Percentiles rank a stretch among this genome's conserved stretches.
These are phyloP conservation scores for Jaenimonas drosophilae DNA, from an alignment of 208 protist genomes.

Conservation along the genomic window DNA sequence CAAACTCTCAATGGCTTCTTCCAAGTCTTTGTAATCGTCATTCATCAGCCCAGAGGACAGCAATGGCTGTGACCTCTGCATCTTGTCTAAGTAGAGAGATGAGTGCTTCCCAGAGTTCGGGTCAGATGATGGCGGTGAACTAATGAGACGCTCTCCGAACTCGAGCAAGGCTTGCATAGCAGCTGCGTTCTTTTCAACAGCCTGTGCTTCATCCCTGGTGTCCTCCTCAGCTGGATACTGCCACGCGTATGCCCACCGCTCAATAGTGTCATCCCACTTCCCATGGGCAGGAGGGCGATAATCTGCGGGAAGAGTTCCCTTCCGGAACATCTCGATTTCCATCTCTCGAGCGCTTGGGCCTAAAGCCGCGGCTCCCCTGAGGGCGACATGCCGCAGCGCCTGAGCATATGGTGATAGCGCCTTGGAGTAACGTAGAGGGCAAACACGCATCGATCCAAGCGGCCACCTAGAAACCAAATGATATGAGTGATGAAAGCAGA, in stretches of 20 bases:
- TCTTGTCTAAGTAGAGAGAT: no score
- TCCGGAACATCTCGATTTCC: slow-evolving; percentile 76
- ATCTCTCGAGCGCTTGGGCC: slow-evolving; percentile 73
- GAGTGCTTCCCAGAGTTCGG: no score
- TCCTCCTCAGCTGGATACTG: slow-evolving; percentile 85
- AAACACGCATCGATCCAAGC: slow-evolving; percentile 8
- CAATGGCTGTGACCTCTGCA: no score
- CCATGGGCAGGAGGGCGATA: slow-evolving; percentile 77
- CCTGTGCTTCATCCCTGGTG: slow-evolving; percentile 30
- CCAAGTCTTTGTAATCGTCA: background rate
- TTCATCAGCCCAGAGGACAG: background rate
- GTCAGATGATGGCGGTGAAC: slow-evolving; percentile 10
- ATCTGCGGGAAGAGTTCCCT: slow-evolving; percentile 62
- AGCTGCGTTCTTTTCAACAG: slow-evolving; percentile 34
- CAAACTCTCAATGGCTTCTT: background rate
- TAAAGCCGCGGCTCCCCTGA: slow-evolving; percentile 60
- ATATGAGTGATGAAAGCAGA: no score
- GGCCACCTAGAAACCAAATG: no score
- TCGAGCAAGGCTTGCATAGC: slow-evolving; percentile 52
- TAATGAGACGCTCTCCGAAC: slow-evolving; percentile 43
- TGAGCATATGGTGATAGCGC: slow-evolving; percentile 83
- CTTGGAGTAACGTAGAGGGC: slow-evolving; percentile 15
- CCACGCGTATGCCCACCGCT: slow-evolving; percentile 88
- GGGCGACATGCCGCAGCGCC: slow-evolving; percentile 75
- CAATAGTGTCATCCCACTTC: slow-evolving; percentile 88